Evolutionary conservation across 2,329 filamentous ascomycete genomes (phyloP), one percentile per base, ranked within the genome.

Genomic region (Fusarium globosum): DNA sequence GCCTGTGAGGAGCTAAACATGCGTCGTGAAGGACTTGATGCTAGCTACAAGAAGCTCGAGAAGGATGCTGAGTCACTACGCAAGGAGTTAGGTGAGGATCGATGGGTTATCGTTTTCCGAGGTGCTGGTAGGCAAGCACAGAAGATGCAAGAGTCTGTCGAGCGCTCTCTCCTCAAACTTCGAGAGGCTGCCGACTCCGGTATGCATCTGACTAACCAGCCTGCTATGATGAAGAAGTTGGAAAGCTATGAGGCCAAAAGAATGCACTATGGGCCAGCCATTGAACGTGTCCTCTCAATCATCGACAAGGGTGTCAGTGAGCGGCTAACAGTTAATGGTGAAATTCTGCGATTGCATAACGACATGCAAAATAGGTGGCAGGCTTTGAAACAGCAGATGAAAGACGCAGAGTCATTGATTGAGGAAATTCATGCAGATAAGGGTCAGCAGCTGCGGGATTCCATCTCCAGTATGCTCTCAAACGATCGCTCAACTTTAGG

Each of bases 231-330:
- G 69, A 97, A 96, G 84, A 96, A 95, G 81, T 91, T 97, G 46
- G 95, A 97, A 81, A 97, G 89, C 76, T 99, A 97, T 81, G 95
- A 98, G 80, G 94, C 93, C 48, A 99, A 98, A 86, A 97, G 96
- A 82, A 91, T 91, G 67, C 96, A 98, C 81, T 99, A 98, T 79
- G 93, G 95, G 3, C 94, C 95, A 15, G 96, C 96, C 4, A 97
- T 99, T 80, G 94, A 96, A 80, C 90, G 95, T 46, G 94, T 99
- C 13, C 84, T 98, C 23, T 91, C 92, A 43, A 97, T 98, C 79
- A 98, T 98, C 57, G 94, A 98, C 76, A 96, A 94, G 80, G 96
- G 96, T n/a, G 93, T 98, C 78, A 93, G 94, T 80, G 95, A 98
- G 79, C 91, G 96, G n/a, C 86, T 98, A 56, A 98, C 96, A 0